phyloP scores from a whole-genome alignment of 1,139 yeast species.

The Meyerozyma sp. region DNA sequence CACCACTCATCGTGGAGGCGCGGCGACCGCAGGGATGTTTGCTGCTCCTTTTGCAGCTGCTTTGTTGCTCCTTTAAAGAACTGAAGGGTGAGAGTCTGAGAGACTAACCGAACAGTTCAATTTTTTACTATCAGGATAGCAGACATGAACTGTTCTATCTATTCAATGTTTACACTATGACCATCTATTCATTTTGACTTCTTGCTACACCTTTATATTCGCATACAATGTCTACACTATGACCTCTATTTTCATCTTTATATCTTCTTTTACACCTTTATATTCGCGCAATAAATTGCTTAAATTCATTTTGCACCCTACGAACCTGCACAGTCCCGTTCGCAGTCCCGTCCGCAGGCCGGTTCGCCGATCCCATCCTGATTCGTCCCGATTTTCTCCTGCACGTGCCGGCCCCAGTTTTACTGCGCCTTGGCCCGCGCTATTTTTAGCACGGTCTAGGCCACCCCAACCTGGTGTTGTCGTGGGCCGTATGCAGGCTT shows the following conservation, averaged over 20 bases:
- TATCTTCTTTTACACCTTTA: too few species aligned
- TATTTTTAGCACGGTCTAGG: constrained; percentile 3
- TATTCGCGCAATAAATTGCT: too few species aligned
- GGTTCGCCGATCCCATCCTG: too few species aligned
- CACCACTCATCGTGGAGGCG: not conserved
- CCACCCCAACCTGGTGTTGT: constrained; percentile 1
- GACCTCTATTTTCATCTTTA: too few species aligned
- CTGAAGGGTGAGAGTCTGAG: not conserved
- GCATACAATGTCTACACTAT: too few species aligned
- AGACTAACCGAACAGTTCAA: not conserved
- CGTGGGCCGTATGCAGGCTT: not conserved
- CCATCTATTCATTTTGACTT: too few species aligned
- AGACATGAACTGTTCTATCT: not conserved
- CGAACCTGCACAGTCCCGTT: too few species aligned
- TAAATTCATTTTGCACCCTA: too few species aligned
- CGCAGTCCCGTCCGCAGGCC: too few species aligned
- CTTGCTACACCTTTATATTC: too few species aligned
- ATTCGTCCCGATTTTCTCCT: not conserved
- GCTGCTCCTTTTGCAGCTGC: not conserved
- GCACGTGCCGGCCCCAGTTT: not conserved
- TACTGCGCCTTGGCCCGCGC: constrained; percentile 1
- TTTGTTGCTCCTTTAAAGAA: not conserved
- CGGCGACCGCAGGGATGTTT: not conserved
- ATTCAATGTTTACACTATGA: not conserved
- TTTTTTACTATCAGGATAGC: not conserved